Evolutionary conservation across 2,329 filamentous ascomycete genomes (phyloP).

Genomic region (Cytospora chrysosperma): DNA sequence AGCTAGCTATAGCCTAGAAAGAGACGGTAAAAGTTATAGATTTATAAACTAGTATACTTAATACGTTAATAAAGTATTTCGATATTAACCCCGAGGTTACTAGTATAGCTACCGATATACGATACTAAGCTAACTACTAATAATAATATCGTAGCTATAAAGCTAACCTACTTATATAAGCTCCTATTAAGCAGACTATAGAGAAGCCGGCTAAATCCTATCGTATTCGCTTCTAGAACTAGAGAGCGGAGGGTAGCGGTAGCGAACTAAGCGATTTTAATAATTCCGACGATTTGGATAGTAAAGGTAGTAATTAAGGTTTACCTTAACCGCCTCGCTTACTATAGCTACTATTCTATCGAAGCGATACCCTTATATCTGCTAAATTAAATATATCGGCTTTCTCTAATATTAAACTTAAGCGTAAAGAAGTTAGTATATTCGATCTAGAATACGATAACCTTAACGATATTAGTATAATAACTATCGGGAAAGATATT

Average conservation of each 20-base stretch:
- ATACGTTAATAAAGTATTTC: background rate
- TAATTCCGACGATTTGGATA: too few species aligned
- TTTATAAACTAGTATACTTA: background rate
- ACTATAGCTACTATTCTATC: too few species aligned
- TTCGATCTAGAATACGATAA: background rate
- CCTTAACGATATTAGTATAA: background rate
- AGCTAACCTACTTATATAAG: background rate
- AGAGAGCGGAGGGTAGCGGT: too few species aligned
- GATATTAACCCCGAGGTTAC: background rate
- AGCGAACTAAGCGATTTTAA: too few species aligned
- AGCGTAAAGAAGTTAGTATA: background rate
- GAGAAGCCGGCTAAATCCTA: too few species aligned
- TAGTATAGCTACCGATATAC: background rate
- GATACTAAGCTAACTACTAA: background rate
- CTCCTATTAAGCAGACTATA: too few species aligned
- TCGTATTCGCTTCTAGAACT: too few species aligned
- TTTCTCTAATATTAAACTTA: background rate
- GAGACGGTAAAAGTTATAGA: background rate
- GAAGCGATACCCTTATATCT: background rate
- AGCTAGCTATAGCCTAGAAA: background rate
- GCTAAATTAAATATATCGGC: background rate
- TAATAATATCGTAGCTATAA: background rate
- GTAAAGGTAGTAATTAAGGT: too few species aligned
- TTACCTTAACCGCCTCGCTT: too few species aligned
- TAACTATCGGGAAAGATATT: background rate